Evolutionary conservation across 2,329 filamentous ascomycete species (phyloP).

Genomic region (Cryphonectria naterciae): DNA sequence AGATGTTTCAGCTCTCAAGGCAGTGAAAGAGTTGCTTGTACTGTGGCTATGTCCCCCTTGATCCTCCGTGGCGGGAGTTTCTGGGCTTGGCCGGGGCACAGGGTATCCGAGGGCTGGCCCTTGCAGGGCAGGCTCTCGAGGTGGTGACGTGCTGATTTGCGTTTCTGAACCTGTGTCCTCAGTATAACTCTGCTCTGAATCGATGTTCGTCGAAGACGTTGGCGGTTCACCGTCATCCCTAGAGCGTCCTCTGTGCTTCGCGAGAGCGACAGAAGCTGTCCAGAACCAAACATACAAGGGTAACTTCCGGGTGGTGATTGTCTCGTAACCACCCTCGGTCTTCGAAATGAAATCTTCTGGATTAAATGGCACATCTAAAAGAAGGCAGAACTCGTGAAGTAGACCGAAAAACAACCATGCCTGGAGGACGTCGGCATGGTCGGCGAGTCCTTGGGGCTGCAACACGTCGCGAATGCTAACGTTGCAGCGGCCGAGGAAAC

Average conservation of each 20-base stretch:
- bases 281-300: neutral
- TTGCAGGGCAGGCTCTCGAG: neutral
- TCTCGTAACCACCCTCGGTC: neutral
- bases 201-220: neutral
- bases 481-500: neutral
- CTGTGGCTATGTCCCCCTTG: neutral
- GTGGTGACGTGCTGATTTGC: neutral
- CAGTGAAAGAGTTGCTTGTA: neutral
- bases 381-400: neutral
- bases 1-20: neutral
- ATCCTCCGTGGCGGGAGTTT: neutral
- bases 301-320: neutral
- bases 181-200: neutral
- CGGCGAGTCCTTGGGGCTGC: neutral
- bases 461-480: neutral
- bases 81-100: neutral
- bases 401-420: neutral
- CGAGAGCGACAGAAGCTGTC: neutral
- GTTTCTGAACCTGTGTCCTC: neutral
- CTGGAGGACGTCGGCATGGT: neutral
- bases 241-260: neutral
- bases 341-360: neutral
- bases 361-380: neutral
- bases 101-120: neutral
- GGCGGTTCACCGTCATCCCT: neutral